These are phyloP conservation scores for Apiospora phragmitis DNA, from an alignment of 2,329 filamentous ascomycete species.

Conservation along the genomic window DNA sequence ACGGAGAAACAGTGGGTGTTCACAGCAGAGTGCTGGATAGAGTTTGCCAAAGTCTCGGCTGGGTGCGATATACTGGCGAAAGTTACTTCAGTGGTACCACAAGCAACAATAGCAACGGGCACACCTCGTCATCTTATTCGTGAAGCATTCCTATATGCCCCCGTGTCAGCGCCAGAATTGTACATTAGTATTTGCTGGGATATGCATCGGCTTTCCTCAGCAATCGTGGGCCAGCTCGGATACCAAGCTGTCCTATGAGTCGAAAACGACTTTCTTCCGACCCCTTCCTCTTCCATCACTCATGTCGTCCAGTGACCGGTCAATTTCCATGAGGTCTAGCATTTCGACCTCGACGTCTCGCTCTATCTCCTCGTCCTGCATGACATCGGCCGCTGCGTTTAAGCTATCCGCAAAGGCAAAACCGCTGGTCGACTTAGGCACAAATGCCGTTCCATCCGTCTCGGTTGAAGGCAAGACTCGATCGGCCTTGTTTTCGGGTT, in stretches of 20 bases:
- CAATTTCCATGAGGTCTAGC: slow-evolving; percentile 67
- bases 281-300: slow-evolving; percentile 48
- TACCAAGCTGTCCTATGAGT: slow-evolving; percentile 32
- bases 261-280: slow-evolving; percentile 54
- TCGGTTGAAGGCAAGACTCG: slow-evolving; percentile 29
- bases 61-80: slow-evolving; percentile 8
- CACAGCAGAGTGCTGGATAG: not conserved
- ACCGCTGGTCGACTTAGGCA: slow-evolving; percentile 34
- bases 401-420: slow-evolving; percentile 54
- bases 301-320: slow-evolving; percentile 58
- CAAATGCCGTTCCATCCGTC: slow-evolving; percentile 26
- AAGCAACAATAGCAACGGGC: not conserved
- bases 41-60: slow-evolving; percentile 8
- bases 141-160: not conserved
- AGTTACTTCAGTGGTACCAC: not conserved
- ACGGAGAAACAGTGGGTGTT: not conserved
- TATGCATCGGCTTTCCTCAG: not conserved
- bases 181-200: not conserved
- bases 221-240: not conserved
- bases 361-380: slow-evolving; percentile 41
- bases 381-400: slow-evolving; percentile 52
- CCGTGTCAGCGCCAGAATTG: not conserved
- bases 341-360: slow-evolving; percentile 60
- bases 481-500: slow-evolving; percentile 20
- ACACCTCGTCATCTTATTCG: not conserved